These are phyloP conservation scores for Trichoderma sp. DNA, from an alignment of 2,329 filamentous ascomycete species.

Conservation along the genomic window DNA sequence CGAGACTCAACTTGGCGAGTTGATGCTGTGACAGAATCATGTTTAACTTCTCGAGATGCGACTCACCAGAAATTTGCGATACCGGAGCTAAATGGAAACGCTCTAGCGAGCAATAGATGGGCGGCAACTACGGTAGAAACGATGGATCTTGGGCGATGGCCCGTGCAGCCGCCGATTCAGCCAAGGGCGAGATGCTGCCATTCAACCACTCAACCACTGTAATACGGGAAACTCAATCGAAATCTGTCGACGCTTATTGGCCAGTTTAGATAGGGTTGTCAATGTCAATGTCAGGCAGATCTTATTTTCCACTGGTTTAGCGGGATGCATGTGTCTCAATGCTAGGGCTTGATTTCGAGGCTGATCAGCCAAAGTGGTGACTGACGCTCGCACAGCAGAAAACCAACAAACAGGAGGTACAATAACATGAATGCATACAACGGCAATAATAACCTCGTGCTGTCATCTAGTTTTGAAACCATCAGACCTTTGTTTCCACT, in stretches of 20 bases:
- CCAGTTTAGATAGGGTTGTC: not conserved
- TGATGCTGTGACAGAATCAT: not conserved
- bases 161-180: constrained; percentile 8
- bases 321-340: not conserved
- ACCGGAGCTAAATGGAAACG: constrained; percentile 11
- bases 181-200: not conserved
- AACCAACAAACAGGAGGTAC: not conserved
- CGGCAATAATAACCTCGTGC: not conserved
- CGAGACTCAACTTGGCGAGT: not conserved
- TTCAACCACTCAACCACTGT: too few relatives aligned
- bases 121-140: not conserved
- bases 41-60: not conserved
- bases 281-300: too few relatives aligned
- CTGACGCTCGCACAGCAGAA: not conserved
- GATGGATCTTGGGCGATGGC: constrained; percentile 1
- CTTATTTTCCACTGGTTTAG: not conserved
- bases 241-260: not conserved
- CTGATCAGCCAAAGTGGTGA: not conserved
- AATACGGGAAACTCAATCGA: not conserved
- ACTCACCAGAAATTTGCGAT: constrained; percentile 8
- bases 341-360: not conserved
- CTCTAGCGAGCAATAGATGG: not conserved
- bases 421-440: not conserved
- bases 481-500: not conserved
- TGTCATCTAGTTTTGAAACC: not conserved